Evolutionary conservation across 2,329 filamentous ascomycete species (phyloP).

Genomic region (Ceratocystis albifundus): DNA sequence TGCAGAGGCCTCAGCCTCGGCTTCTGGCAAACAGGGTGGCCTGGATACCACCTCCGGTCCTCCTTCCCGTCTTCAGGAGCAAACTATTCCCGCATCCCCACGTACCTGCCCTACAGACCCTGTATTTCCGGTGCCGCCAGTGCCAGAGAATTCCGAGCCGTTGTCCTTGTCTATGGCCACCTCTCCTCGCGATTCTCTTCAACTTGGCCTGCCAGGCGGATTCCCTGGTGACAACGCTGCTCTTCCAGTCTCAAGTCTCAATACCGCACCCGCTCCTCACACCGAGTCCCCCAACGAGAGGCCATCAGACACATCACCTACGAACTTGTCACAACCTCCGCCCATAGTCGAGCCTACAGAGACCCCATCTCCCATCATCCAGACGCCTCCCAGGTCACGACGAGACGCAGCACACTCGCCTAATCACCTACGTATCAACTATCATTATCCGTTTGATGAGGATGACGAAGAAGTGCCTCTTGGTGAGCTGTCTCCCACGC

Average conservation of each 20-base stretch:
- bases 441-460: slow-evolving; percentile 22
- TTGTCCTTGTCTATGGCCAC: neutral
- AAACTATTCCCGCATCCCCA: neutral
- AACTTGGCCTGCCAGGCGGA: slow-evolving; percentile 44
- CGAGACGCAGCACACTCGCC: neutral
- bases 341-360: slow-evolving; percentile 10
- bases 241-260: slow-evolving; percentile 10
- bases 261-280: slow-evolving; percentile 46
- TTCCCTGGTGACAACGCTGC: slow-evolving; percentile 38
- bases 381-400: slow-evolving; percentile 4
- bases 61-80: neutral
- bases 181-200: slow-evolving; percentile 21
- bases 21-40: slow-evolving; percentile 15
- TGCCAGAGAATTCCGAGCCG: neutral
- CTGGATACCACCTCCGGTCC: neutral
- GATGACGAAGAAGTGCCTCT: slow-evolving; percentile 17
- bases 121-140: neutral
- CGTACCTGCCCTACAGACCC: neutral
- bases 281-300: slow-evolving; percentile 58
- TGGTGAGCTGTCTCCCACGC: slow-evolving; percentile 21
- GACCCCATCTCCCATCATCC: neutral
- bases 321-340: slow-evolving; percentile 3
- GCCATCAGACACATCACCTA: slow-evolving; percentile 11
- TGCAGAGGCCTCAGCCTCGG: slow-evolving; percentile 25
- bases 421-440: slow-evolving; percentile 20